Evolutionary conservation across 192 early-diverging fungal genomes (phyloP).

Genomic region (Gryganskiella cystojenkinii): DNA sequence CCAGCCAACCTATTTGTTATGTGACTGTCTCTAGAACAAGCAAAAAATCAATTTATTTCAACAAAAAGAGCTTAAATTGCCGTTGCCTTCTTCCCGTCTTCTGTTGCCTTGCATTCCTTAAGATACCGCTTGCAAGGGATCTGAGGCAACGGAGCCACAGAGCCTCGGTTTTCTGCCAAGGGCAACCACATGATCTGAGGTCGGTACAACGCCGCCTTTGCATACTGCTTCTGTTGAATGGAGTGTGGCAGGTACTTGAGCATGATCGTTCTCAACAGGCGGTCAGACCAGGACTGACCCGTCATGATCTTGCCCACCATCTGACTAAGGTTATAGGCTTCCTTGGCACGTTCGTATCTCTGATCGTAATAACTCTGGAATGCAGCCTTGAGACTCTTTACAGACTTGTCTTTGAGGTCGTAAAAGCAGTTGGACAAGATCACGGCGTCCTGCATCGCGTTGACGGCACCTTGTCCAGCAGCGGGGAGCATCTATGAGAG

Average conservation of each 20-base stretch:
- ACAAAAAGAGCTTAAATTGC: no score
- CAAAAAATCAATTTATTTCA: no score
- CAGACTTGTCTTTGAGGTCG: not conserved
- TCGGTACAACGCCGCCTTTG: conserved; percentile 3
- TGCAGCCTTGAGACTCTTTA: conserved; percentile 13
- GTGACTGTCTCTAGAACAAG: no score
- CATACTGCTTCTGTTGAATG: not conserved
- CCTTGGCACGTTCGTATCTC: conserved; percentile 3
- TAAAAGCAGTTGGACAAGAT: conserved; percentile 26
- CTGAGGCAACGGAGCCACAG: conserved; percentile 9
- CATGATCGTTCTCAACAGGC: conserved; percentile 4
- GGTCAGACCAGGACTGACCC: not conserved
- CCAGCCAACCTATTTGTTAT: no score
- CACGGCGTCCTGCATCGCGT: conserved; percentile 22
- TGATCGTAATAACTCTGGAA: conserved; percentile 17
- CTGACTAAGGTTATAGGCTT: not conserved
- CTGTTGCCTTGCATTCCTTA: not conserved
- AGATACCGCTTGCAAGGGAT: conserved; percentile 16
- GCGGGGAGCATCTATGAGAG: not conserved
- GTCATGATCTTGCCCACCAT: not conserved
- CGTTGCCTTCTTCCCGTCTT: no score
- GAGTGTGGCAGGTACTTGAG: conserved; percentile 14
- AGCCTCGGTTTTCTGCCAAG: not conserved
- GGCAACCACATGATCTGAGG: conserved; percentile 14
- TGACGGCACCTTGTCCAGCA: conserved; percentile 15